A percentile compares a stretch with the other conserved stretches of the same genome.
phyloP scores from a whole-genome alignment of 768 basidiomycete species.

The Daedaleopsis sinensis region DNA sequence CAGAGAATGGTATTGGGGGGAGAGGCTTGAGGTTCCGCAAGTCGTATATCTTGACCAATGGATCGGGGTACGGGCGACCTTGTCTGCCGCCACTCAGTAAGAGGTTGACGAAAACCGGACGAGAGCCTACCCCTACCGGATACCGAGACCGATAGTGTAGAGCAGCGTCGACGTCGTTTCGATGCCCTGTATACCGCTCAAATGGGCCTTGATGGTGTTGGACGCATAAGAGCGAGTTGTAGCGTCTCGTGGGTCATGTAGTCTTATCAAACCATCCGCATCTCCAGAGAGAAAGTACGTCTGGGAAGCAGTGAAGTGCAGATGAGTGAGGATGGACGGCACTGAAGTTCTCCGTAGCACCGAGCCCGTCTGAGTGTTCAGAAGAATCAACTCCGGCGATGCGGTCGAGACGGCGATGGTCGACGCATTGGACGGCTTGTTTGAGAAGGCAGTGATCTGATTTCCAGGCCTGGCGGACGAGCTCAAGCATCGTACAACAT shows the following conservation, averaged over 20 bases:
- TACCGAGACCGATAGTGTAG: constrained; percentile 85
- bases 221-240: constrained; percentile 46
- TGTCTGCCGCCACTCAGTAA: constrained; percentile 53
- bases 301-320: constrained; percentile 57
- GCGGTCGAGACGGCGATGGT: constrained; percentile 62
- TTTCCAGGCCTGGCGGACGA: constrained; percentile 32
- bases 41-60: constrained; percentile 92
- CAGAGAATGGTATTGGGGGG: constrained; percentile 84
- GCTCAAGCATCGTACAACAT: constrained; percentile 26
- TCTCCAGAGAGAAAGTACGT: constrained; percentile 69
- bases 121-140: constrained; percentile 54
- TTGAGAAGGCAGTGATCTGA: constrained; percentile 46
- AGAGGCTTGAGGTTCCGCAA: constrained; percentile 80
- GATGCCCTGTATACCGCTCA: constrained; percentile 79
- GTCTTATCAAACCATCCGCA: constrained; percentile 72
- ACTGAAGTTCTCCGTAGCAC: constrained; percentile 58
- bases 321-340: constrained; percentile 63
- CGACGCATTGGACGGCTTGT: constrained; percentile 51
- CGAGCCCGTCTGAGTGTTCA: constrained; percentile 76
- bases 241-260: constrained; percentile 71
- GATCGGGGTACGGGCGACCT: constrained; percentile 86
- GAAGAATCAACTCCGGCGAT: constrained; percentile 62
- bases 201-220: constrained; percentile 67
- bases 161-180: constrained; percentile 78
- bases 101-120: neutral